These are phyloP conservation scores for Cystobasidium pallidum DNA, from an alignment of 1,284 basidiomycete genomes.

Conservation along the genomic window DNA sequence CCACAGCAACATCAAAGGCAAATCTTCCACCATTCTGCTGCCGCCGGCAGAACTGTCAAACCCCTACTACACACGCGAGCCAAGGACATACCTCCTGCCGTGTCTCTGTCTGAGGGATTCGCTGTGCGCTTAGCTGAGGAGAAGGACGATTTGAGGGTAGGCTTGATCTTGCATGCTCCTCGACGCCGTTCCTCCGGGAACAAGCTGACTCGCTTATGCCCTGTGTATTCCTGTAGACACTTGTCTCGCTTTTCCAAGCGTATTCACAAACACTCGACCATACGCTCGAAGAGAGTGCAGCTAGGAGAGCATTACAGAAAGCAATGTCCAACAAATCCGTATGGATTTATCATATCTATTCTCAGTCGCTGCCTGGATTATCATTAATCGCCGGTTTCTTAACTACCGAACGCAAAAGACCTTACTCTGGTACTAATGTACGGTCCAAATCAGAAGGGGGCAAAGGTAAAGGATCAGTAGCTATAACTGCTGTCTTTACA, in stretches of 20 bases:
- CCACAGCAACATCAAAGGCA: neutral
- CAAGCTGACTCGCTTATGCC: neutral
- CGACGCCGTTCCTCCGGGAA: neutral
- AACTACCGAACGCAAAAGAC: conserved; percentile 37
- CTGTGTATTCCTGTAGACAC: neutral
- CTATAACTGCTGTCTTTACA: conserved; percentile 36
- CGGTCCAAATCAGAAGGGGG: neutral
- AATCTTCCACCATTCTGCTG: conserved; percentile 18
- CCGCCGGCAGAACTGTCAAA: conserved; percentile 26
- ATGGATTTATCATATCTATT: conserved; percentile 42
- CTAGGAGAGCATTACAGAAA: conserved; percentile 30
- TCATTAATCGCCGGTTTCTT: conserved; percentile 38
- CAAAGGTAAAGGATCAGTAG: conserved; percentile 22
- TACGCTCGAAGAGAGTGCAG: conserved; percentile 23
- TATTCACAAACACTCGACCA: conserved; percentile 33
- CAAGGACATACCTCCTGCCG: conserved; percentile 31
- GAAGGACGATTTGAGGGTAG: conserved; percentile 31
- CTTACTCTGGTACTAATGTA: neutral
- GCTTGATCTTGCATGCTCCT: neutral
- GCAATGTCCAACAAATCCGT: conserved; percentile 34
- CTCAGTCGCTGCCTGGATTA: conserved; percentile 35
- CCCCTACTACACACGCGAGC: conserved; percentile 32
- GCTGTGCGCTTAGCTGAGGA: conserved; percentile 33
- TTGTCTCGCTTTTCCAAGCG: conserved; percentile 27
- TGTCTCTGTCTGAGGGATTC: conserved; percentile 34